phyloP scores from a whole-genome alignment of 805 yeast species.

The Zygoascus biomembranicola region DNA sequence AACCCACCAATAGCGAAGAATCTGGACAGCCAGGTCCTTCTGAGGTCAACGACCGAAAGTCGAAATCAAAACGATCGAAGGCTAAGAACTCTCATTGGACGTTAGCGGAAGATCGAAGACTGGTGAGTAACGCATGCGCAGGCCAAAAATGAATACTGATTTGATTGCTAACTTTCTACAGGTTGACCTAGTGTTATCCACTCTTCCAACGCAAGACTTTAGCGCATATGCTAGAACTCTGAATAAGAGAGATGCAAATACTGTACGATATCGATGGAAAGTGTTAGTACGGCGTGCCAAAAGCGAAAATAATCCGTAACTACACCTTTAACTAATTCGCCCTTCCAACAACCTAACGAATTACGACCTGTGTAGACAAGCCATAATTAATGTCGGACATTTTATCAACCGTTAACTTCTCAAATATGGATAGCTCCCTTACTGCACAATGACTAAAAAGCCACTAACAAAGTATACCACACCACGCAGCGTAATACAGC shows the following conservation, averaged over 20 bases:
- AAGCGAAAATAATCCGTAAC: slow-evolving; percentile 16
- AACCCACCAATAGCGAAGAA: neutral
- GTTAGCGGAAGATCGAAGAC: slow-evolving; percentile 25
- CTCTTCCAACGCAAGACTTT: slow-evolving; percentile 28
- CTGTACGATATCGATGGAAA: slow-evolving; percentile 30
- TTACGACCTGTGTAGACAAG: neutral
- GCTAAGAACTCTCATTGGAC: slow-evolving; percentile 30
- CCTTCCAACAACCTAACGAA: neutral
- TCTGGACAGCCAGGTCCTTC: neutral
- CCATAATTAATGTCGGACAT: neutral
- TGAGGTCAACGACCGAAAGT: neutral
- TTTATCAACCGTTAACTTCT: too few relatives aligned
- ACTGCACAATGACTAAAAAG: too few relatives aligned
- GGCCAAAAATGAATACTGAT: neutral
- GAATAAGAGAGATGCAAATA: slow-evolving; percentile 28
- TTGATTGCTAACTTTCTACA: neutral
- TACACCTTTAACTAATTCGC: neutral
- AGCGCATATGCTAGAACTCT: slow-evolving; percentile 26
- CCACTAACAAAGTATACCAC: too few relatives aligned
- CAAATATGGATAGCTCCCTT: too few relatives aligned
- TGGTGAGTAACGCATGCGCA: slow-evolving; percentile 12
- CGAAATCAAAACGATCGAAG: slow-evolving; percentile 19
- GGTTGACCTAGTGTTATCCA: slow-evolving; percentile 25
- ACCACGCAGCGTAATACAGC: too few relatives aligned
- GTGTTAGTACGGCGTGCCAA: slow-evolving; percentile 26